Evolutionary conservation across 345 rosid genomes (phyloP), one percentile per base, ranked within the genome.

Genomic region (Erucastrum elatum): DNA sequence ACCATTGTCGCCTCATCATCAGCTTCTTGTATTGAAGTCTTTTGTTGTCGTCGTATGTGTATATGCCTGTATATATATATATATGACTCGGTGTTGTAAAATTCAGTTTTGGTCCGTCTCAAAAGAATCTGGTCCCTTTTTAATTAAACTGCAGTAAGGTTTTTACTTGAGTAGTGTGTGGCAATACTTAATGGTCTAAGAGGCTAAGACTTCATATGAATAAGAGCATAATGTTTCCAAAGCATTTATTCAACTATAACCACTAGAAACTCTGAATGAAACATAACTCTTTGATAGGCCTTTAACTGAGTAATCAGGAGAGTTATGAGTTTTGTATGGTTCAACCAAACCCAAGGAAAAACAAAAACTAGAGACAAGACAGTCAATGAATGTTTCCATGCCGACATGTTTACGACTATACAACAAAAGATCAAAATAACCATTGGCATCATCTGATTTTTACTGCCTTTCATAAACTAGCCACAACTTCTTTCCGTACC

Each of bases 91-190:
- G 21, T 55, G 67, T 75, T 69, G 75, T 55, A 64, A 64, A 29
- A 80, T 70, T 80, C 83, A 80, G 73, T 80, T 80, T 80, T 80
- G 83, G 75, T 80, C 71, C 55, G 62, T 74, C 71, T 68, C 41
- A 39, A 61, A 64, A 74, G 79, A 80, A 74, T 80, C 71, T 64
- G 25, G 71, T 80, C 5, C 25, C 51, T 37, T 74, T 67, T 15
- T 31, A 15, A 61, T 79, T n/a, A 21, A 21, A n/a, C 3, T 74
- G 59, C 68, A 61, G 27, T 72, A 5, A 21, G 62, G 5, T 56
- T 64, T 39, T 65, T 55, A 72, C 61, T 8, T n/a, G 6, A 16
- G 17, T 15, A 44, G 44, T 63, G 68, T 61, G 58, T 61, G 76
- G 58, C 51, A 58, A 51, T 77, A 33, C 44, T 3, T 77, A 15